Percentiles rank a stretch among this genome's conserved stretches.
phyloP scores from a whole-genome alignment of 495 filamentous ascomycete species.

The Niebla homalea region DNA sequence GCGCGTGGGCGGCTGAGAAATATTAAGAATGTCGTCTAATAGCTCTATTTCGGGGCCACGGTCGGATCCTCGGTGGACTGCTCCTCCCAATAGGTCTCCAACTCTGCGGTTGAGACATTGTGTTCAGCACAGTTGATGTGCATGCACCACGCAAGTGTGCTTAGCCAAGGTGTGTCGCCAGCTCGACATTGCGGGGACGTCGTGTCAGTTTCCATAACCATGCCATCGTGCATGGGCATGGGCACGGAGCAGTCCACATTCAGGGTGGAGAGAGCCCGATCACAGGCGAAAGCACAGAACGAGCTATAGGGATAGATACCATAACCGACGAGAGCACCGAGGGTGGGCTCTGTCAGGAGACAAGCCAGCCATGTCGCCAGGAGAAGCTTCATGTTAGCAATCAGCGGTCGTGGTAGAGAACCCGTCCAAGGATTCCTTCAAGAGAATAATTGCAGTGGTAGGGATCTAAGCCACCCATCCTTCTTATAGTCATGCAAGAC shows the following conservation, averaged over 20 bases:
- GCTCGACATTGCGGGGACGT: slow-evolving; percentile 26
- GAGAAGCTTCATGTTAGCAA: too few species aligned
- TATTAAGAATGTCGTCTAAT: slow-evolving; percentile 13
- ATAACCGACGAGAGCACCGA: slow-evolving; percentile 25
- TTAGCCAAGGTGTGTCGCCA: slow-evolving; percentile 22
- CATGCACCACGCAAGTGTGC: slow-evolving; percentile 28
- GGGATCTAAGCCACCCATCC: too few species aligned
- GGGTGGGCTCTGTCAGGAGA: background rate
- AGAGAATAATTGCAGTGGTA: too few species aligned
- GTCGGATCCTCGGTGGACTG: slow-evolving; percentile 16
- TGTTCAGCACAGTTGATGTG: slow-evolving; percentile 14
- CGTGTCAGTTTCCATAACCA: slow-evolving; percentile 6
- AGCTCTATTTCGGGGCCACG: slow-evolving; percentile 18
- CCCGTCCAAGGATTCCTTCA: too few species aligned
- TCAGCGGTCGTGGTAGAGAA: too few species aligned
- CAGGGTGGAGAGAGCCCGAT: slow-evolving; percentile 13
- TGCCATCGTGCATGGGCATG: slow-evolving; percentile 4
- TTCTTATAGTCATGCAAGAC: too few species aligned
- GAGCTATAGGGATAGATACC: slow-evolving; percentile 24
- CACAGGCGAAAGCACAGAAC: slow-evolving; percentile 23
- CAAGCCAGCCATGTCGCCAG: too few species aligned
- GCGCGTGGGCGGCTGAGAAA: slow-evolving; percentile 2
- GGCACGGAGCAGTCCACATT: slow-evolving; percentile 20
- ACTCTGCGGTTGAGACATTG: slow-evolving; percentile 11
- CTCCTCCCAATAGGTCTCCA: slow-evolving; percentile 24